Base-by-base conservation (phyloP, 176 grass and related monocot genomes). In the Paspalum vaginatum region DNA sequence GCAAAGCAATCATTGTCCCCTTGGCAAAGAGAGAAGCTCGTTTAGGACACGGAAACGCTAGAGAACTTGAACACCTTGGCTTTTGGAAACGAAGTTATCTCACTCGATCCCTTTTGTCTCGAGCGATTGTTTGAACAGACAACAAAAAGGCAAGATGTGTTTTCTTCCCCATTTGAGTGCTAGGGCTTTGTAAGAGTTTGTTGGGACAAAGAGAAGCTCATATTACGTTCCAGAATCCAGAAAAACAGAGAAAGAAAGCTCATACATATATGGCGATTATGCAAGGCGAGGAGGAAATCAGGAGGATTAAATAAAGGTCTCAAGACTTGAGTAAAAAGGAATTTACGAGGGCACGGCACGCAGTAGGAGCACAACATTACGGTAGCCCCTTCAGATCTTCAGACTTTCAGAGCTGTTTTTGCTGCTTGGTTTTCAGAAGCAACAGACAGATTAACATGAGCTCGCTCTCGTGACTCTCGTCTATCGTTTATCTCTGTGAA, bases 1-100 rank as follows among this genome's bases (percentile, higher is more conserved):
- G 81, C 86, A 58, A 24, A 67, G 13, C 4, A 44, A 27, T 66
- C 11, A 27, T 65, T 67, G 68, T 37, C 61, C 9, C 8, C 69
- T 69, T 69, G n/a, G n/a, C 21, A 17, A 17, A 21, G n/a, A 25
- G 64, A 75, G 70, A 43, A 80, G 42, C 25, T 60, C 61, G 18
- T 62, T 11, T 61, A 51, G 6, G 52, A 79, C 39, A 79, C 74
- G 59, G 16, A 74, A 67, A 57, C 67, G 21, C 7, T 45, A 24
- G 76, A 84, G 37, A 45, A 68, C 69, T 62, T 60, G 40, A 66
- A 45, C 66, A 56, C 65, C 49, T 73, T 88, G 26, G 57, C 41
- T 0, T 65, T 21, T 51, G 22, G 17, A 64, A 82, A 42, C 48
- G 21, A 10, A 72, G 56, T 43, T 51, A 50, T 32, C 39, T 40